Conservation (phyloP, 441 rosid genomes). For the Mallotus repandus region DNA sequence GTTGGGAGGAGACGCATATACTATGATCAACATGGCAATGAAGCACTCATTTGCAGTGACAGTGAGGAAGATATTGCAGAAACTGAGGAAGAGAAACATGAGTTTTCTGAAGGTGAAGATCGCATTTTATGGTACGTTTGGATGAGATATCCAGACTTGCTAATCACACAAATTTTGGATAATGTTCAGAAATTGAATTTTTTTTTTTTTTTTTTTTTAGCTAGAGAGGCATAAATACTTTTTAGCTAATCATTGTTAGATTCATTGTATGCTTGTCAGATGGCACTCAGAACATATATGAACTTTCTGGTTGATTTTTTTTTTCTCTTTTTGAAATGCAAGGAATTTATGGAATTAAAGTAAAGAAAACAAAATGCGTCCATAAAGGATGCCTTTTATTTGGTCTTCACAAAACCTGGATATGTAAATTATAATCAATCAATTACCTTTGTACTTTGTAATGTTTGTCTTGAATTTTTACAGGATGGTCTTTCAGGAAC, state of each 20-base stretch:
- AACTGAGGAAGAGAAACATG: slow-evolving; percentile 55
- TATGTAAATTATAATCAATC: background rate
- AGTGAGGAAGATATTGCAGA: slow-evolving; percentile 71
- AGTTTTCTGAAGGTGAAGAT: slow-evolving; percentile 66
- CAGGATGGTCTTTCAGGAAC: slow-evolving; percentile 66
- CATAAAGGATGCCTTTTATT: slow-evolving; percentile 5
- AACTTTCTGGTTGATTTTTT: background rate
- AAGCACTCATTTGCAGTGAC: slow-evolving; percentile 78
- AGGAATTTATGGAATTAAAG: background rate
- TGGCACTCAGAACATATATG: background rate
- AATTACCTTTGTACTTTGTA: slow-evolving; percentile 1
- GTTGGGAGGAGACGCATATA: slow-evolving; percentile 81
- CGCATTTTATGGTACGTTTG: slow-evolving; percentile 62
- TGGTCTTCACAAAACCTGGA: background rate
- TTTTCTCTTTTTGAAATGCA: background rate
- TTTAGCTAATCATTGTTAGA: background rate
- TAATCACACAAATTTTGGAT: background rate
- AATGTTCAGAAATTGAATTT: background rate
- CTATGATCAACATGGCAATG: slow-evolving; percentile 80
- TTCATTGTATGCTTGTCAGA: background rate
- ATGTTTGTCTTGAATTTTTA: slow-evolving; percentile 24
- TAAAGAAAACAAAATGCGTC: background rate
- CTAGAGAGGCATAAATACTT: background rate
- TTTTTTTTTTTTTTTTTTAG: background rate
- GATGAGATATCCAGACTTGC: slow-evolving; percentile 1